Percentiles rank a stretch among this genome's conserved stretches.
Conservation (phyloP, 148 eudicot species). For the Camellia japonica region DNA sequence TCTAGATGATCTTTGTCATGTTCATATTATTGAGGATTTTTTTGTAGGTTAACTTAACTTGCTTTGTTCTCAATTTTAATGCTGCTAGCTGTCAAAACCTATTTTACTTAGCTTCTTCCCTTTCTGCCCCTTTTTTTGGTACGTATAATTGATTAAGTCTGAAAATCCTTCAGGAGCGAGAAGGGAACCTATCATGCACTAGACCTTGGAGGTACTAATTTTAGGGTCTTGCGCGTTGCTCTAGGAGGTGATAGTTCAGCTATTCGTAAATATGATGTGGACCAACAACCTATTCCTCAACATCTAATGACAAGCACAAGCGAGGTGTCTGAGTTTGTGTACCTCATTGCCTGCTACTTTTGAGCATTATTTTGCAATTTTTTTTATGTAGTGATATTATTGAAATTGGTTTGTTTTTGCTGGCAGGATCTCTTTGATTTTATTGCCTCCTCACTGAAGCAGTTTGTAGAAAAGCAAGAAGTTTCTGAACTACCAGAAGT, state of each 20-base stretch:
- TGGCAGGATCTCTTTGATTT: conserved; percentile 83
- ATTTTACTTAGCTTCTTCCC: neutral
- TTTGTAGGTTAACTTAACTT: neutral
- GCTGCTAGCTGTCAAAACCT: neutral
- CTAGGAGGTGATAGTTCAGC: conserved; percentile 58
- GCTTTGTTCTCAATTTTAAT: neutral
- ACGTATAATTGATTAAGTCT: neutral
- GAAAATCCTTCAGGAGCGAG: conserved; percentile 56
- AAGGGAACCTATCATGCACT: conserved; percentile 82
- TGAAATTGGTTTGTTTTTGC: conserved; percentile 17
- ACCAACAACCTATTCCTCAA: conserved; percentile 63
- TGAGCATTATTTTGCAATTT: neutral
- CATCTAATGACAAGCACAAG: conserved; percentile 77
- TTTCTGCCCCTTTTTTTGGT: neutral
- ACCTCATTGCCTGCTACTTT: conserved; percentile 12
- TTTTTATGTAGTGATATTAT: conserved; percentile 1
- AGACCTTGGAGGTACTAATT: conserved; percentile 87
- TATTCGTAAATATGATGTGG: conserved; percentile 46
- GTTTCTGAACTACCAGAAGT: conserved; percentile 31
- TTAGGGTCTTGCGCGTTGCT: conserved; percentile 77
- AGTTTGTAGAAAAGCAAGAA: conserved; percentile 60
- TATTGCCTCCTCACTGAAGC: conserved; percentile 61
- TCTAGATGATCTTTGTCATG: neutral
- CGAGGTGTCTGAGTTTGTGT: conserved; percentile 52
- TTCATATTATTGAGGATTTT: neutral